Conservation (phyloP, 2,329 filamentous ascomycete species). For the Colletotrichum cuscutae region DNA sequence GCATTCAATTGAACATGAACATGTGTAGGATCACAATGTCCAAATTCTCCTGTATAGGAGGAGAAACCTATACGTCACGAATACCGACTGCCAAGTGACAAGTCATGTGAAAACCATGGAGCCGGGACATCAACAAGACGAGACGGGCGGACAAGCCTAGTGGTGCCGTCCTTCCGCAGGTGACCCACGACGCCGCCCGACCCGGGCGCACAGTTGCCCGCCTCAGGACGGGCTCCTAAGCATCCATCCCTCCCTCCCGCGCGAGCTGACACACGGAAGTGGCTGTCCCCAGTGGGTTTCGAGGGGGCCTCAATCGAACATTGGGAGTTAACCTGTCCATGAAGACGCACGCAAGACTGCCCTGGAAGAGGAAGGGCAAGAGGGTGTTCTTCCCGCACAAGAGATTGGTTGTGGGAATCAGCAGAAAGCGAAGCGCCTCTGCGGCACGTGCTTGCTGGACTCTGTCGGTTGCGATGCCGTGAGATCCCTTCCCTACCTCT, state of each 20-base stretch:
- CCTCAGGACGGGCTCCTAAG: slow-evolving; percentile 1
- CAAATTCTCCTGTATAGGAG: background rate
- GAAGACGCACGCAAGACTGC: background rate
- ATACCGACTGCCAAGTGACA: background rate
- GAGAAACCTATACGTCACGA: background rate
- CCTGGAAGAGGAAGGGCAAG: background rate
- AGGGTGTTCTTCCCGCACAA: background rate
- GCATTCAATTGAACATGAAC: background rate
- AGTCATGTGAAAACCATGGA: background rate
- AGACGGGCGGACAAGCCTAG: slow-evolving; percentile 17
- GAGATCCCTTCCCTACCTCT: background rate
- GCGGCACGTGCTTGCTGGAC: slow-evolving; percentile 21
- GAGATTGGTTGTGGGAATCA: slow-evolving; percentile 9
- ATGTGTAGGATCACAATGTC: background rate
- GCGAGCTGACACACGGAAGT: slow-evolving; percentile 29
- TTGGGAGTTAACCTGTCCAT: background rate
- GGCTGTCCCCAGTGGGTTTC: background rate
- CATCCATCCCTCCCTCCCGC: slow-evolving; percentile 1
- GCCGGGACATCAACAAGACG: slow-evolving; percentile 13
- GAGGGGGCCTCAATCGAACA: background rate
- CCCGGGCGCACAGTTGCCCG: slow-evolving; percentile 20
- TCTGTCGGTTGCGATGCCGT: background rate
- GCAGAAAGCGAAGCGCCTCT: background rate
- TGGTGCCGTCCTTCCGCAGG: slow-evolving; percentile 28
- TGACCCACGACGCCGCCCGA: slow-evolving; percentile 32